Evolutionary conservation across 139 green algal species (phyloP), one percentile per base, ranked within the genome.

Genomic region (Nannochloris sp.): DNA sequence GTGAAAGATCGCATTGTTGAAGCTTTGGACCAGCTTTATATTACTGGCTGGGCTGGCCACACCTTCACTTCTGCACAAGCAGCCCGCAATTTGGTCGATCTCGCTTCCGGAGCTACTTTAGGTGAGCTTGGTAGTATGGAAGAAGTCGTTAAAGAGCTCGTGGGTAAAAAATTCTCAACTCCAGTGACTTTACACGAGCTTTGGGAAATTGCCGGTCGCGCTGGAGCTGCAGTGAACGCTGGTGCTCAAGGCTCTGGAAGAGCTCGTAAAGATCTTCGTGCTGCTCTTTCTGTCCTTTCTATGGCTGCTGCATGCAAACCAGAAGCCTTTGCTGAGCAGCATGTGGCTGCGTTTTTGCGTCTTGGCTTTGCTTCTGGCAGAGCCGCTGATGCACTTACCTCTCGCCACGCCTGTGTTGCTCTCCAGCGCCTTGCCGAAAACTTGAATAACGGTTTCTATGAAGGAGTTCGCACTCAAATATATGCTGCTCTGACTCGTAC

Each of bases 41-140:
- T 91, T 19, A 66, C 70, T 29, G 72, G 72, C 32, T 74, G 72
- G 72, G 54, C 60, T 14, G 64, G 51, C 27, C 60, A 65, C 39
- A 15, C 35, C 3, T 62, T 65, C 31, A 46, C 59, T 7, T 62
- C 76, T 0, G 56, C 60, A 23, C 32, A 82, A 24, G 73, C 75
- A 6, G 86, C 86, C 0, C 35, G 71, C 27, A 76, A 75, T 53
- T 72, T 95, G 27, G 48, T 88, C 15, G 67, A 81, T 33, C 71
- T 95, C 4, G 75, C 73, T 6, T 38, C 67, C 6, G 79, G 77
- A 29, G 59, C 80, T 29, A 83, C 64, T 6, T 54, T 93, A 7
- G 86, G 78, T 1, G 87, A 95, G 66, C 69, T 97, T 42, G 70
- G 80, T 4, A 61, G 85, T 0, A 59, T 96, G 55, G 87, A 95